Conservation (phyloP, 352 stramenopile species). For the Phytophthora vignae region DNA sequence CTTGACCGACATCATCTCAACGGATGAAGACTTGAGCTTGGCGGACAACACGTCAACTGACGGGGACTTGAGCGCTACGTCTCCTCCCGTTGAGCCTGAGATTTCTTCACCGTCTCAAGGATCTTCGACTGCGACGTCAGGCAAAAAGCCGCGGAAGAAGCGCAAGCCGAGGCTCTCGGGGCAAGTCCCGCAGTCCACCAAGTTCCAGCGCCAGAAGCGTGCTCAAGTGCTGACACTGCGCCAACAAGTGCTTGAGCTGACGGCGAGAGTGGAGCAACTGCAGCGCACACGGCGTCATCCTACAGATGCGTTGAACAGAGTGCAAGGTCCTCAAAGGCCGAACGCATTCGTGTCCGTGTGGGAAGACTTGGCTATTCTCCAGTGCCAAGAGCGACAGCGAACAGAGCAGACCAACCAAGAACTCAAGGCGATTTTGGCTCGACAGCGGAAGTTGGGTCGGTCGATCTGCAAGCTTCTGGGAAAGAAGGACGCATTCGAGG, state of each 20-base stretch:
- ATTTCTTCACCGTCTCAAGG: background rate
- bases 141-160: background rate
- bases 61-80: background rate
- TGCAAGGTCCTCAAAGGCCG: no score
- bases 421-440: conserved; percentile 25
- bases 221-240: conserved; percentile 12
- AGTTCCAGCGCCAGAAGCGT: conserved; percentile 17
- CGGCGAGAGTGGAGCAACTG: conserved; percentile 9
- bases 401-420: conserved; percentile 31
- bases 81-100: background rate
- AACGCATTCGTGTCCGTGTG: conserved; percentile 9
- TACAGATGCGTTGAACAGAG: background rate
- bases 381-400: conserved; percentile 23
- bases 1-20: background rate
- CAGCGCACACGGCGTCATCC: conserved; percentile 5
- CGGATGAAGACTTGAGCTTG: background rate
- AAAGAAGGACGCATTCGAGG: conserved; percentile 22
- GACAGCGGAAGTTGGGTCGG: conserved; percentile 20
- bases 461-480: conserved; percentile 16
- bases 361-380: conserved; percentile 20
- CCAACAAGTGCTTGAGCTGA: conserved; percentile 18
- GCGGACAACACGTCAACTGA: no score
- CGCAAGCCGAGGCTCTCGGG: conserved; percentile 5
- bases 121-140: background rate
- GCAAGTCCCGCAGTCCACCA: conserved; percentile 20